phyloP scores from a whole-genome alignment of 345 rosid genomes.

The Sapria himalayana region DNA sequence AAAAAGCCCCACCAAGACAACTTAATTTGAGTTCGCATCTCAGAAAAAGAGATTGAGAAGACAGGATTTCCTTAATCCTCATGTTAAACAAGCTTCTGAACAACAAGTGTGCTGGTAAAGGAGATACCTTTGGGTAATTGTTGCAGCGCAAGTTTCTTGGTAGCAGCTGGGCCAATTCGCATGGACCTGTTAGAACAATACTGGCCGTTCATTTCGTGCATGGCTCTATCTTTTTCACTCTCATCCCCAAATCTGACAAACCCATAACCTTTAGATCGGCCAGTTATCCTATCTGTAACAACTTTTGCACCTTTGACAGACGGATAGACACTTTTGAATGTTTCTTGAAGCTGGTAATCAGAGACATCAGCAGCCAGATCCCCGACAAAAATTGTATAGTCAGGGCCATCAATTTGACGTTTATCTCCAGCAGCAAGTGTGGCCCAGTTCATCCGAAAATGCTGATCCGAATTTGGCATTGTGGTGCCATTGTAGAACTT shows the following conservation, averaged over 20 bases:
- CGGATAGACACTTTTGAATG: slow-evolving; percentile 36
- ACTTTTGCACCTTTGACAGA: slow-evolving; percentile 88
- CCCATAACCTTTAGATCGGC: slow-evolving; percentile 91
- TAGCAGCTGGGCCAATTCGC: slow-evolving; percentile 89
- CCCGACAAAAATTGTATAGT: slow-evolving; percentile 71
- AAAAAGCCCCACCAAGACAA: no score
- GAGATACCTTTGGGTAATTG: slow-evolving; percentile 61
- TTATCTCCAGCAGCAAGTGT: slow-evolving; percentile 72
- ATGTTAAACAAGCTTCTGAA: no score
- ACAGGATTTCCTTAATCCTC: no score
- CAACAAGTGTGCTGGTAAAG: no score
- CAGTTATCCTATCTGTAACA: slow-evolving; percentile 75
- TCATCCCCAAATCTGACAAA: slow-evolving; percentile 86
- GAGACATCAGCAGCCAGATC: slow-evolving; percentile 86
- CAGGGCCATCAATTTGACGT: slow-evolving; percentile 71
- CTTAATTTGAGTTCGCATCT: no score
- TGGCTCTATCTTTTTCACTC: slow-evolving; percentile 59
- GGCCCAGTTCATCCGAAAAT: slow-evolving; percentile 83
- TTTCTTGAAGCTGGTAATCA: slow-evolving; percentile 54
- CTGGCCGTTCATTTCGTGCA: slow-evolving; percentile 88
- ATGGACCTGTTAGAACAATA: slow-evolving; percentile 71
- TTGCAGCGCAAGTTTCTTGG: slow-evolving; percentile 47
- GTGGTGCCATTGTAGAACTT: slow-evolving; percentile 55
- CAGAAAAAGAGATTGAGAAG: no score
- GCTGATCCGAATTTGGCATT: slow-evolving; percentile 67